Conservation (phyloP, 345 rosid genomes). For the Tarenaya hassleriana region DNA sequence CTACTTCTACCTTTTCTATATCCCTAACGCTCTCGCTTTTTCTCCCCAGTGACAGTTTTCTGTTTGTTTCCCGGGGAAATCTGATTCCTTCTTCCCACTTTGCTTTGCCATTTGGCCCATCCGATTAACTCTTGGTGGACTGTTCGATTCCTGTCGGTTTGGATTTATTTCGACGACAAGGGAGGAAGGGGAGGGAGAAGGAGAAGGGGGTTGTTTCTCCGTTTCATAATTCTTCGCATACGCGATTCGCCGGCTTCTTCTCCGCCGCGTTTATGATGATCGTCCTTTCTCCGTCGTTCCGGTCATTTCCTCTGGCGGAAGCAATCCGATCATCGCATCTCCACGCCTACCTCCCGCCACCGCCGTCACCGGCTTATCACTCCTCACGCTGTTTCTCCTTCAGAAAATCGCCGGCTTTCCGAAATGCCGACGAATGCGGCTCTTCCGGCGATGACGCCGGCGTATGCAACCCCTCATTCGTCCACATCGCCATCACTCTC, state of each 20-base stretch:
- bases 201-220: slow-evolving; percentile 16
- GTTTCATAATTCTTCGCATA: slow-evolving; percentile 38
- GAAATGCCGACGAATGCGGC: slow-evolving; percentile 45
- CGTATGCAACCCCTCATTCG: slow-evolving; percentile 45
- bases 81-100: slow-evolving; percentile 10
- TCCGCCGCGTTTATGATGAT: slow-evolving; percentile 33
- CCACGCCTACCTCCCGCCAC: neutral
- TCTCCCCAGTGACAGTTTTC: no score
- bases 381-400: slow-evolving; percentile 29
- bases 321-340: slow-evolving; percentile 35
- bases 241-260: slow-evolving; percentile 44
- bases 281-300: slow-evolving; percentile 33
- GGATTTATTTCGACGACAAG: no score
- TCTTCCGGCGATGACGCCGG: slow-evolving; percentile 9
- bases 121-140: no score
- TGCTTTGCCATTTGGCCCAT: no score
- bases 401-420: slow-evolving; percentile 33
- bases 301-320: slow-evolving; percentile 36
- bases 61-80: slow-evolving; percentile 6
- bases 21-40: no score
- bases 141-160: no score
- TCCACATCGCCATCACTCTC: slow-evolving; percentile 53
- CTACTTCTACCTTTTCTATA: no score
- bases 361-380: neutral
- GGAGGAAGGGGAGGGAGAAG: slow-evolving; percentile 29